phyloP scores from a whole-genome alignment of 2,329 filamentous ascomycete genomes.

The Sporothrix phasma region DNA sequence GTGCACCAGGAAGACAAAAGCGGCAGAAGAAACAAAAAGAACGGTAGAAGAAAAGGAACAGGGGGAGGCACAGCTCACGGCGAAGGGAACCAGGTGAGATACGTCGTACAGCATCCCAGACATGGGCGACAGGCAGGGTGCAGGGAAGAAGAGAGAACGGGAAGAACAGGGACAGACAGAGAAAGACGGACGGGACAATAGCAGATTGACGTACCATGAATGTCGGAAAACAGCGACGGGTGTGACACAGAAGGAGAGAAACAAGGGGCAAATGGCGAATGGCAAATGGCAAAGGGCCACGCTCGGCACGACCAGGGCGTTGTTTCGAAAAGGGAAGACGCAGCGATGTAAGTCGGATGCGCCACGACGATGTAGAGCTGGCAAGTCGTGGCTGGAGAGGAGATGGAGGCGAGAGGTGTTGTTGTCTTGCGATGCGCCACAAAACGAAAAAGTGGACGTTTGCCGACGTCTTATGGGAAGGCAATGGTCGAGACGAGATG shows the following conservation, averaged over 20 bases:
- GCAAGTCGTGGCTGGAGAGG: neutral
- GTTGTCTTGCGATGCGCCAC: neutral
- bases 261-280: no score
- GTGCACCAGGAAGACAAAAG: neutral
- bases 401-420: neutral
- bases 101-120: neutral
- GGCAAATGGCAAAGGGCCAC: neutral
- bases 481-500: neutral
- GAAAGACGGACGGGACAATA: neutral
- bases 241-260: conserved; percentile 2
- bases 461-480: neutral
- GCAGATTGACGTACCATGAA: conserved; percentile 3
- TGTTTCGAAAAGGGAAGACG: neutral
- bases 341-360: neutral
- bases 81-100: neutral
- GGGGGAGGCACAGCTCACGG: neutral
- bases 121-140: neutral
- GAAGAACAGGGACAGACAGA: neutral
- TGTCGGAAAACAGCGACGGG: conserved; percentile 3
- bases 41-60: neutral
- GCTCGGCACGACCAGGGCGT: neutral
- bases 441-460: neutral
- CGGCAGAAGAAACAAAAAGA: neutral
- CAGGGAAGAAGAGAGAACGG: neutral
- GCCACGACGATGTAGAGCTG: no score